These are phyloP conservation scores for Quercus parvula DNA, from an alignment of 306 rosid species.

Conservation along the genomic window DNA sequence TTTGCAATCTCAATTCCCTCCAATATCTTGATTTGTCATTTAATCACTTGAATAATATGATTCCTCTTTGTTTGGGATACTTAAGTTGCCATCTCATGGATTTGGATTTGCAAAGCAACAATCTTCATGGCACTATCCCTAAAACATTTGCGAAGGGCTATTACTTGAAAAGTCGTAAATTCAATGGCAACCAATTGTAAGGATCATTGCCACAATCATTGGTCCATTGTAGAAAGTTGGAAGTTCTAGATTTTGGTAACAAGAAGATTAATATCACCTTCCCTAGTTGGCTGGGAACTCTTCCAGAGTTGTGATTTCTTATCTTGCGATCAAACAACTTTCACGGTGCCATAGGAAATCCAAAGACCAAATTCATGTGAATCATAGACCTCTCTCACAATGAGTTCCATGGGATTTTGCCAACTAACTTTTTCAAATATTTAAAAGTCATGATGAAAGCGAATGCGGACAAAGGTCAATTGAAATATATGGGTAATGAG, in stretches of 20 bases:
- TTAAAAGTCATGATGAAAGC: too few relatives aligned
- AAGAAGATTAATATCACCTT: constrained; percentile 26
- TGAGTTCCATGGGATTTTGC: background rate
- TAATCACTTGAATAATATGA: too few relatives aligned
- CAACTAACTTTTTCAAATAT: too few relatives aligned
- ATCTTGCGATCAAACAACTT: constrained; percentile 29
- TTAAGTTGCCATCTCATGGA: too few relatives aligned
- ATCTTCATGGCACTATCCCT: constrained; percentile 26
- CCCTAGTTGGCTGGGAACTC: constrained; percentile 31
- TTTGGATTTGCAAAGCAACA: background rate
- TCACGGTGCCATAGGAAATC: constrained; percentile 19
- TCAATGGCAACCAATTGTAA: constrained; percentile 26
- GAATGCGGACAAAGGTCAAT: too few relatives aligned
- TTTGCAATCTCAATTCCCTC: too few relatives aligned
- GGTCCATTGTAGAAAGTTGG: background rate
- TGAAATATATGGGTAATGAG: too few relatives aligned
- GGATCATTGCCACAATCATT: constrained; percentile 21
- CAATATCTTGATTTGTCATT: too few relatives aligned
- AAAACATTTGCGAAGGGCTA: background rate
- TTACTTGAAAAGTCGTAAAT: constrained; percentile 7
- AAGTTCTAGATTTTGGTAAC: constrained; percentile 22
- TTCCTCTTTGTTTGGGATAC: too few relatives aligned
- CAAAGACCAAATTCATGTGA: background rate
- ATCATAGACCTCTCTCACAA: constrained; percentile 39
- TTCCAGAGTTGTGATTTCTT: constrained; percentile 25